A percentile compares a stretch with the other conserved stretches of the same genome.
Conservation (phyloP, 345 rosid species). For the Salix exigua region DNA sequence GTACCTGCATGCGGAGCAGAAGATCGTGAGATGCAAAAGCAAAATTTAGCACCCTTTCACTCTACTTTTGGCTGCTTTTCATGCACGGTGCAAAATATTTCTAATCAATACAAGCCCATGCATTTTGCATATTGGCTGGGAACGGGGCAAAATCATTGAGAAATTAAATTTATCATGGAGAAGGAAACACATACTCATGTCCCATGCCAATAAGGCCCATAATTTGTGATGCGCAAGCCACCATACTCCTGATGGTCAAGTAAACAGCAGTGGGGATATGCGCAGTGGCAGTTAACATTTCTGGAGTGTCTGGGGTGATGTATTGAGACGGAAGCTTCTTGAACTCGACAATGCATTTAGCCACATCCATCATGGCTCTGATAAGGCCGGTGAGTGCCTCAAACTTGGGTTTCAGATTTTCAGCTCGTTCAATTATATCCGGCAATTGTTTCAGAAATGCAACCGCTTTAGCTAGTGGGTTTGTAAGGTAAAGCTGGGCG, state of each 20-base stretch:
- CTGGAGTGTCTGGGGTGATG: constrained; percentile 34
- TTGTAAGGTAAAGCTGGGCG: constrained; percentile 14
- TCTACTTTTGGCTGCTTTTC: neutral
- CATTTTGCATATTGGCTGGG: too few relatives aligned
- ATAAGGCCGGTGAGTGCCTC: constrained; percentile 45
- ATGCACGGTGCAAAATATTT: neutral
- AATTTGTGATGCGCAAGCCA: constrained; percentile 45
- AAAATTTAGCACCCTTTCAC: neutral
- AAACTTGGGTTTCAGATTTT: constrained; percentile 16
- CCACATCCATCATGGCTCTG: constrained; percentile 43
- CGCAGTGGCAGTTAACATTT: constrained; percentile 34
- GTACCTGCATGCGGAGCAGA: constrained; percentile 38
- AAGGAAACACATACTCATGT: constrained; percentile 32
- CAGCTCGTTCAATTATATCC: constrained; percentile 20
- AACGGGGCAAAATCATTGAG: too few relatives aligned
- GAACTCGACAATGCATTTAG: constrained; percentile 50
- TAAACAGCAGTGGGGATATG: constrained; percentile 47
- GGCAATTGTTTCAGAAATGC: constrained; percentile 26
- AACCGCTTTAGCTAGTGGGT: constrained; percentile 25
- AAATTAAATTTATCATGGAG: too few relatives aligned
- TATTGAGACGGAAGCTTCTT: constrained; percentile 43
- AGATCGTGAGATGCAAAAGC: neutral
- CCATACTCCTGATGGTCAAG: constrained; percentile 51
- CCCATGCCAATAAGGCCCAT: constrained; percentile 37
- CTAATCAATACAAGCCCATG: too few relatives aligned